Percentiles rank a stretch among this genome's conserved stretches.
Conservation (phyloP, 768 basidiomycete genomes). For the Vararia minispora region DNA sequence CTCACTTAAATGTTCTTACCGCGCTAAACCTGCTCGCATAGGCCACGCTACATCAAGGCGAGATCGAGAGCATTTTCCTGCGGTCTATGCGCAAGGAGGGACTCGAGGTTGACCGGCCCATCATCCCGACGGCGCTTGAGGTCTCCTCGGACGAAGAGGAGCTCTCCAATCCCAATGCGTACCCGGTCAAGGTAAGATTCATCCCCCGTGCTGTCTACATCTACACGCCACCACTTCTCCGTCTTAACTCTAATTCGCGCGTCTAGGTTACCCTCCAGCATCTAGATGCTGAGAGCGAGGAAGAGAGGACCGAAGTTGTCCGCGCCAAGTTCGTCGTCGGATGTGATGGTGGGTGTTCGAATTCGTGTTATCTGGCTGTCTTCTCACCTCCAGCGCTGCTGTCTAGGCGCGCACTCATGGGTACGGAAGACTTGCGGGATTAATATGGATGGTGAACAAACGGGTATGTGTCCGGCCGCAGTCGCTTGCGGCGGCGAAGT, state of each 20-base stretch:
- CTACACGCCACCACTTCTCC: too few relatives aligned
- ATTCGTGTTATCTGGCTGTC: too few relatives aligned
- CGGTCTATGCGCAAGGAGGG: conserved; percentile 40
- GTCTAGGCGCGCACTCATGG: conserved; percentile 71
- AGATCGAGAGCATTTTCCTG: conserved; percentile 47
- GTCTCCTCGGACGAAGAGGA: conserved; percentile 30
- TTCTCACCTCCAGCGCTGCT: background rate
- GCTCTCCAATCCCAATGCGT: conserved; percentile 28
- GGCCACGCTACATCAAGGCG: conserved; percentile 54
- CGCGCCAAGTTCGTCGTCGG: conserved; percentile 69
- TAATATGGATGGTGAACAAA: conserved; percentile 68
- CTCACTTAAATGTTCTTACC: background rate
- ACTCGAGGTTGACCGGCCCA: conserved; percentile 38
- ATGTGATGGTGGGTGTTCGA: conserved; percentile 56
- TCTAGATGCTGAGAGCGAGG: conserved; percentile 22
- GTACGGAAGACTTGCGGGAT: conserved; percentile 59
- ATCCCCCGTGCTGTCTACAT: too few relatives aligned
- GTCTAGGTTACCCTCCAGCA: conserved; percentile 35
- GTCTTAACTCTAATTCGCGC: background rate
- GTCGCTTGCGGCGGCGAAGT: background rate
- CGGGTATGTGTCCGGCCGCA: conserved; percentile 20
- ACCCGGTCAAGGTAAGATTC: conserved; percentile 24
- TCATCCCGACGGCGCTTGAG: conserved; percentile 37
- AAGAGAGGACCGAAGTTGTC: conserved; percentile 41
- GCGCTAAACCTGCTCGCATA: too few relatives aligned